These are phyloP conservation scores for Heliosperma pusillum DNA, from an alignment of 148 eudicot species.

Conservation along the genomic window DNA sequence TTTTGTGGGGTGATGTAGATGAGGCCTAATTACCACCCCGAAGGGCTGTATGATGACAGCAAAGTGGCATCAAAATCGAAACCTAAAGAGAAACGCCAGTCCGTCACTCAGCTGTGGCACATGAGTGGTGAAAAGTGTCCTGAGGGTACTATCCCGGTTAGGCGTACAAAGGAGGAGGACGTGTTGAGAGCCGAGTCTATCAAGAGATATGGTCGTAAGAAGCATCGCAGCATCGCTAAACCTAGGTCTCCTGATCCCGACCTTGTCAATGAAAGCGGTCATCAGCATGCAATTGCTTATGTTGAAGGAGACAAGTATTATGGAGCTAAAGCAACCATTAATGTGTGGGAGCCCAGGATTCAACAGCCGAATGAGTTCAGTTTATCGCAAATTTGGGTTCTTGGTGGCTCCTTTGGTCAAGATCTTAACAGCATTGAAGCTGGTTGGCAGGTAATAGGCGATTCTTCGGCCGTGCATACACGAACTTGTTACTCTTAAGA, in stretches of 20 bases:
- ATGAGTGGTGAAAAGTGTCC: constrained; percentile 59
- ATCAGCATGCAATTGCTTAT: constrained; percentile 97
- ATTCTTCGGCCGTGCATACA: not conserved
- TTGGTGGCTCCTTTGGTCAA: constrained; percentile 95
- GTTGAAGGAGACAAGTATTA: constrained; percentile 92
- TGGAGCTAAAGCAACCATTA: constrained; percentile 93
- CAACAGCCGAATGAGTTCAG: constrained; percentile 97
- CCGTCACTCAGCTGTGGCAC: constrained; percentile 79
- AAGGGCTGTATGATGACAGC: constrained; percentile 62
- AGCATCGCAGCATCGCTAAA: constrained; percentile 52
- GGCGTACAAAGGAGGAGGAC: constrained; percentile 84
- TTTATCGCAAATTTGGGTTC: constrained; percentile 87
- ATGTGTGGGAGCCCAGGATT: constrained; percentile 94
- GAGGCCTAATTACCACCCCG: constrained; percentile 87
- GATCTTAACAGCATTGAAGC: constrained; percentile 99
- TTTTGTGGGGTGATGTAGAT: constrained; percentile 29
- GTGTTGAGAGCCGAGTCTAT: constrained; percentile 82
- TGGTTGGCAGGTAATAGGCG: constrained; percentile 82
- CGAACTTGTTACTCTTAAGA: not conserved
- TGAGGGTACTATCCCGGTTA: constrained; percentile 69
- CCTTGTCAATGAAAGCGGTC: constrained; percentile 83
- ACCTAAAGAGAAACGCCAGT: constrained; percentile 26
- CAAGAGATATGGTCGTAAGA: constrained; percentile 83
- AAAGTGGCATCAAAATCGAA: constrained; percentile 33
- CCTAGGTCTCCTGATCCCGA: constrained; percentile 97